Percentiles rank a stretch among this genome's conserved stretches.
phyloP scores from a whole-genome alignment of 169 alveolate genomes.

The Cryptosporidium ubiquitum region DNA sequence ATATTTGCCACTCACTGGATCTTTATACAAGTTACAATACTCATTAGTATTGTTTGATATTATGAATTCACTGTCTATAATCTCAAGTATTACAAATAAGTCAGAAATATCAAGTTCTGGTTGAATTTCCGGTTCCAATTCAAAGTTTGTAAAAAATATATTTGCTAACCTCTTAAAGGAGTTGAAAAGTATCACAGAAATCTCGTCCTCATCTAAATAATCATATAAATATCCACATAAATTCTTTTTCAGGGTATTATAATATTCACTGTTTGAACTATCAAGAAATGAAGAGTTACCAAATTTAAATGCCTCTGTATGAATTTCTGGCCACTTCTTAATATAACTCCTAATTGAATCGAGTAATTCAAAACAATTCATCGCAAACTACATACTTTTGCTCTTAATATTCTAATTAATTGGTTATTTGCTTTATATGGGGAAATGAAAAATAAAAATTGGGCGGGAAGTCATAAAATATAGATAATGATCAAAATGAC shows the following conservation, averaged over 20 bases:
- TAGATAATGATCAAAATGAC: not conserved
- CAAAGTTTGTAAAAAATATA: not conserved
- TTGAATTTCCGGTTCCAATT: not conserved
- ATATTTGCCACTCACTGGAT: conserved; percentile 28
- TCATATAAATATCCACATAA: conserved; percentile 4
- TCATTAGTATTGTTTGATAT: conserved; percentile 1
- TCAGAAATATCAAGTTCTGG: conserved; percentile 32
- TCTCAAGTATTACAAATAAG: conserved; percentile 36
- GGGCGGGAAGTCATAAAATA: not conserved
- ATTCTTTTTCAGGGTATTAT: not conserved
- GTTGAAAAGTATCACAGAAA: not conserved
- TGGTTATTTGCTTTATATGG: not conserved
- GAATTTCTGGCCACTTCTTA: not conserved
- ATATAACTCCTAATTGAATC: not conserved
- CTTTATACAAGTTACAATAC: conserved; percentile 1
- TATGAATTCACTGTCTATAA: conserved; percentile 24
- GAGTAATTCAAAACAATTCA: not conserved
- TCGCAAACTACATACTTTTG: not conserved
- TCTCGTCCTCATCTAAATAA: not conserved
- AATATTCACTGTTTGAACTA: not conserved
- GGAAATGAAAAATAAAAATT: not conserved
- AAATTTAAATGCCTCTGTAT: not conserved
- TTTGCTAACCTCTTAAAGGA: conserved; percentile 19
- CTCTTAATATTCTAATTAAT: not conserved
- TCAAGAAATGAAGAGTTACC: not conserved